These are phyloP conservation scores for Secale cereale DNA, from an alignment of 176 grass and related monocot species.

Conservation along the genomic window DNA sequence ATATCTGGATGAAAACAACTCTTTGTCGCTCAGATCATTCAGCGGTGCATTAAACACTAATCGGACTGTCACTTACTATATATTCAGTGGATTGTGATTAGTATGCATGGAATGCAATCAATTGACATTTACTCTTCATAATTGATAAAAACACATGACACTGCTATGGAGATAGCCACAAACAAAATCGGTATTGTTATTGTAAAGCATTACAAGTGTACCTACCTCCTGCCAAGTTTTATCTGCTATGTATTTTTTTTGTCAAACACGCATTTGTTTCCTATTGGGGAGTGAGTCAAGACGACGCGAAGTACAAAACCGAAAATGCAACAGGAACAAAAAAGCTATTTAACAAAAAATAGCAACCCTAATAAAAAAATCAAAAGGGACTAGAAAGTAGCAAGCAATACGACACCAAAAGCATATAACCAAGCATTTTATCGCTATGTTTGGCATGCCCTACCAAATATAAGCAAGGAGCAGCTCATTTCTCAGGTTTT, in stretches of 20 bases:
- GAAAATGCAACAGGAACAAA: not conserved
- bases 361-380: not conserved
- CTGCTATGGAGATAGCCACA: not conserved
- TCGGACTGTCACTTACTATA: not conserved
- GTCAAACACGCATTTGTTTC: not conserved
- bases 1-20: constrained; percentile 60
- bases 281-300: not conserved
- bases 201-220: not conserved
- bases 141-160: not conserved
- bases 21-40: constrained; percentile 6
- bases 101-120: not conserved
- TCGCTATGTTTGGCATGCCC: not conserved
- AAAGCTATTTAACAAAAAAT: not conserved
- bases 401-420: not conserved
- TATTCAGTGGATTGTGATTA: constrained; percentile 3
- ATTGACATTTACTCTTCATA: not conserved
- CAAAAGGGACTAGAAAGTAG: not conserved
- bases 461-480: constrained; percentile 3
- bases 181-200: not conserved
- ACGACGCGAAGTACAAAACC: not conserved
- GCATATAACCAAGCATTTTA: not conserved
- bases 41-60: constrained; percentile 11
- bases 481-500: constrained; percentile 3
- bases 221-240: not conserved
- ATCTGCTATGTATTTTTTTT: not conserved